Evolutionary conservation across 2,329 filamentous ascomycete genomes (phyloP).

Genomic region (Rutstroemia sydowiana): DNA sequence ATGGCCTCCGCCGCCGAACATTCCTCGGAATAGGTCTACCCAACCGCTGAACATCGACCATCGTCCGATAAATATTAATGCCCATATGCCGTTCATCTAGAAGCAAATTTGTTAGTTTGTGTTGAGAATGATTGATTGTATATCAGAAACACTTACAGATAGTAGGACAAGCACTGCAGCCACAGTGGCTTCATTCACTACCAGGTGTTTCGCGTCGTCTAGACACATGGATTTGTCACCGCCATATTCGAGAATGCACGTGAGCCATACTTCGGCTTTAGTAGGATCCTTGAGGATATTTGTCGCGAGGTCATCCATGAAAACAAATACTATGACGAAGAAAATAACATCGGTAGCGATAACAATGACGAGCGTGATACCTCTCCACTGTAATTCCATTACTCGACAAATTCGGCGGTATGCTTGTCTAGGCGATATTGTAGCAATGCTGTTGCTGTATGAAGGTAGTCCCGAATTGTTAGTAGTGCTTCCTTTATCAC

Average conservation of each 20-base stretch:
- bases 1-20: conserved; percentile 39
- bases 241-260: conserved; percentile 54
- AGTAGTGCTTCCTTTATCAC: conserved; percentile 63
- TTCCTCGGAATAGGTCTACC: conserved; percentile 44
- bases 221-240: conserved; percentile 63
- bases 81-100: conserved; percentile 78
- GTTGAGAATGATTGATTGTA: not conserved
- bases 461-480: conserved; percentile 67
- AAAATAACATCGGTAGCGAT: conserved; percentile 90
- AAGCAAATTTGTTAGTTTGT: not conserved
- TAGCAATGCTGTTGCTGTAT: conserved; percentile 66
- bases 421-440: conserved; percentile 73
- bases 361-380: conserved; percentile 80
- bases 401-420: conserved; percentile 82
- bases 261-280: conserved; percentile 58
- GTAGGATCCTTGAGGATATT: conserved; percentile 27
- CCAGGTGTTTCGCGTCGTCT: conserved; percentile 48
- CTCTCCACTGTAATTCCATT: conserved; percentile 87
- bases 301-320: conserved; percentile 60
- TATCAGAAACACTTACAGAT: conserved; percentile 48
- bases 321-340: conserved; percentile 86
- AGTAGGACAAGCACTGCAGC: conserved; percentile 77
- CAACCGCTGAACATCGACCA: conserved; percentile 82
- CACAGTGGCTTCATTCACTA: conserved; percentile 69
- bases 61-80: conserved; percentile 72